Evolutionary conservation across 2,329 filamentous ascomycete genomes (phyloP).

Genomic region (Pseudogymnoascus sp.): DNA sequence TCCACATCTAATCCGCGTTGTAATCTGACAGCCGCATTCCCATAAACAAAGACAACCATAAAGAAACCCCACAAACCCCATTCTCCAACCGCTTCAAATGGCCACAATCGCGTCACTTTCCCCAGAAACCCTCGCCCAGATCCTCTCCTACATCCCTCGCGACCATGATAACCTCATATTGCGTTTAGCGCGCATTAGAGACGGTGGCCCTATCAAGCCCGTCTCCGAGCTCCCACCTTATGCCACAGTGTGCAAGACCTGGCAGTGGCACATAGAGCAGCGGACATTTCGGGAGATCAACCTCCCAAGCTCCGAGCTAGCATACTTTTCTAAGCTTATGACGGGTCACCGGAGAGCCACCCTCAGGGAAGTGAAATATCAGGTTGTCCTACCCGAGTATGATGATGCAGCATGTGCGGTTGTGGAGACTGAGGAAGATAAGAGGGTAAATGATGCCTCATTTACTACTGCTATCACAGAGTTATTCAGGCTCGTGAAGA

Average conservation of each 20-base stretch:
- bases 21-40: not conserved
- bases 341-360: slow-evolving; percentile 8
- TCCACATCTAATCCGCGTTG: not conserved
- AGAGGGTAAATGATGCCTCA: slow-evolving; percentile 10
- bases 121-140: slow-evolving; percentile 4
- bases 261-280: slow-evolving; percentile 16
- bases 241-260: slow-evolving; percentile 15
- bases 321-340: slow-evolving; percentile 8
- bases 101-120: slow-evolving; percentile 6
- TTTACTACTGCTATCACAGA: slow-evolving; percentile 15
- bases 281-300: slow-evolving; percentile 12
- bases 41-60: not conserved
- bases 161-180: slow-evolving; percentile 2
- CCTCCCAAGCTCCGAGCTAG: slow-evolving; percentile 15
- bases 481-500: slow-evolving; percentile 12
- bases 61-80: not conserved
- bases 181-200: not conserved
- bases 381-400: slow-evolving; percentile 16
- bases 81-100: not conserved
- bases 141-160: not conserved
- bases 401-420: slow-evolving; percentile 15
- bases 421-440: slow-evolving; percentile 16
- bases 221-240: slow-evolving; percentile 13
- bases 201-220: slow-evolving; percentile 2
- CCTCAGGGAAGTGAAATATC: slow-evolving; percentile 12